Base-by-base conservation (phyloP, 163 green algal genomes). In the Trebouxiophyceae sp. region DNA sequence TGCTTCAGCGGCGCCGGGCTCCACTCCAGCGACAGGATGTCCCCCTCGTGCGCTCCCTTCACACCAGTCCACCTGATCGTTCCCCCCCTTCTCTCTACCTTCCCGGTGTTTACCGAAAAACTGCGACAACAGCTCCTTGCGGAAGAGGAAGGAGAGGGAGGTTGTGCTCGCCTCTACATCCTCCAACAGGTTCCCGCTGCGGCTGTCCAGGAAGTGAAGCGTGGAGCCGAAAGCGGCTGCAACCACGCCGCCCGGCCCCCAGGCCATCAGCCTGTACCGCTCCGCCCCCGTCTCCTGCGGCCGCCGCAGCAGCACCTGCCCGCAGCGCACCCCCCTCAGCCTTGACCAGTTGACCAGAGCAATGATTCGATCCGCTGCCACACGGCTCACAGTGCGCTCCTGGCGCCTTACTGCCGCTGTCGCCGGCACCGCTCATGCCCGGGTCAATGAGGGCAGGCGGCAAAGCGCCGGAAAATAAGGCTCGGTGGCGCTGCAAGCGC, bases 181-280 rank as follows among this genome's bases (percentile, higher is more conserved):
- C 29, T 82, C 81, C 59, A 91, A 28, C 66, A 91, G 60, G 33
- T 78, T 65, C 1, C 79, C 81, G 27, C 60, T 76, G n/a, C 46
- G 24, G 1, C 50, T 60, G 65, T 82, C 66, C 23, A 90, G 50
- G 47, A 89, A 81, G 66, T 87, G 71, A 20, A 89, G 28, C 0
- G 55, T 73, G 28, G 33, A 67, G 28, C 78, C 81, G 30, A 64
- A 57, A 23, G 50, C 57, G 23, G 80, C 82, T 44, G 85, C 85
- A 24, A 91, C 73, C 28, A 78, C 62, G 39, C 74, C 69, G 29
- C 65, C 60, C 0, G 79, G 79, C 0, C 78, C 81, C 55, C 73
- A 87, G 0, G 80, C 77, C 46, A 92, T 33, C 29, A 62, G 70
- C 63, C 77, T 73, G 58, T 85, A 91, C 46, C 70, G 71, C 34